A percentile compares a stretch with the other conserved stretches of the same genome.
phyloP scores from a whole-genome alignment of 805 yeast species.

The Saccharomycopsis fodiens region DNA sequence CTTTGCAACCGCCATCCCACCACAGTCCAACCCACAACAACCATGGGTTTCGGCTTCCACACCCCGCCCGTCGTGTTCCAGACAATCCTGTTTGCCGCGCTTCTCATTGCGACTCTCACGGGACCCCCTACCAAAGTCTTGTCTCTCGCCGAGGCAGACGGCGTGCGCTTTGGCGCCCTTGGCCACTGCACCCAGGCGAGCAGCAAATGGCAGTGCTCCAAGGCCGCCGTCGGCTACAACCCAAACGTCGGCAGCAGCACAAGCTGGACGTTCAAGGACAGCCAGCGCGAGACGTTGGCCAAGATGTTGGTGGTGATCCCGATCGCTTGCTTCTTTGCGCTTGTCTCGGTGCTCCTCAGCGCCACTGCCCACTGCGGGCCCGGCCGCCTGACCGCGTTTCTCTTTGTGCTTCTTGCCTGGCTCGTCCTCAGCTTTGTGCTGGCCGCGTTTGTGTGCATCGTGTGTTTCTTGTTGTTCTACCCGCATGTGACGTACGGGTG shows the following conservation, averaged over 20 bases:
- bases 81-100: constrained; percentile 50
- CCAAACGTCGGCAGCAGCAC: constrained; percentile 25
- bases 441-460: constrained; percentile 47
- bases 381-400: constrained; percentile 24
- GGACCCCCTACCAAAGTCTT: constrained; percentile 49
- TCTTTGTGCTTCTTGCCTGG: constrained; percentile 38
- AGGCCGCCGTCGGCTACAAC: constrained; percentile 39
- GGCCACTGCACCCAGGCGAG: constrained; percentile 44
- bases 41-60: constrained; percentile 31
- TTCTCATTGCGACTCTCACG: constrained; percentile 53
- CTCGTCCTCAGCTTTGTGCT: constrained; percentile 44
- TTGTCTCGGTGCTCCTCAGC: constrained; percentile 36
- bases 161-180: constrained; percentile 51
- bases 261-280: constrained; percentile 42
- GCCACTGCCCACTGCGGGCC: constrained; percentile 28
- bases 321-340: constrained; percentile 56
- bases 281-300: constrained; percentile 44
- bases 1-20: too few species aligned
- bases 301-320: constrained; percentile 55
- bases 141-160: constrained; percentile 39
- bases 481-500: constrained; percentile 67
- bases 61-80: constrained; percentile 38
- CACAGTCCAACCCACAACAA: too few species aligned
- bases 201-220: constrained; percentile 28
- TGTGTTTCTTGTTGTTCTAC: constrained; percentile 48